These are phyloP conservation scores for Russula virescens DNA, from an alignment of 768 basidiomycete genomes.

Conservation along the genomic window DNA sequence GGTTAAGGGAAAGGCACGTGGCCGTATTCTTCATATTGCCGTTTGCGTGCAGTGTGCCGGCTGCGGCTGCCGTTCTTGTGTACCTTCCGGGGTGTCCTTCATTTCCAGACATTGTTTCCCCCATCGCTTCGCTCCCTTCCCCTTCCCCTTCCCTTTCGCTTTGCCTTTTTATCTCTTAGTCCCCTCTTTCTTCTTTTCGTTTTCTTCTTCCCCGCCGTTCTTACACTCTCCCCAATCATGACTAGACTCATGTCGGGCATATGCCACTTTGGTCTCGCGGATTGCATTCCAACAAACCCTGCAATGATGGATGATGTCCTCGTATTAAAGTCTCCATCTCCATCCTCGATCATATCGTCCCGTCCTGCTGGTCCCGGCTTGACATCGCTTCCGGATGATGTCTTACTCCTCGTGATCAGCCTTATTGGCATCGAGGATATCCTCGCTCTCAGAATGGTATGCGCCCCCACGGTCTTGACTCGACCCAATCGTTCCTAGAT, in stretches of 20 bases:
- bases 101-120: not conserved
- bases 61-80: not conserved
- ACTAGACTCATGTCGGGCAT: constrained; percentile 7
- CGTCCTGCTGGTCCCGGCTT: constrained; percentile 19
- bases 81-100: not conserved
- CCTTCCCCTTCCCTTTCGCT: not conserved
- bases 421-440: constrained; percentile 32
- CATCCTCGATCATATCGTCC: constrained; percentile 7
- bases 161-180: not conserved
- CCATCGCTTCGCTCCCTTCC: not conserved
- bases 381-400: constrained; percentile 31
- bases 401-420: constrained; percentile 32
- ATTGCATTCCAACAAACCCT: not conserved
- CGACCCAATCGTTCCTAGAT: constrained; percentile 11
- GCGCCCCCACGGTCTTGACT: constrained; percentile 17
- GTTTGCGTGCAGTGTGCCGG: not conserved
- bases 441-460: constrained; percentile 31
- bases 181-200: not conserved
- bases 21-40: not conserved
- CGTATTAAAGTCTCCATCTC: not conserved
- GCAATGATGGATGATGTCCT: not conserved
- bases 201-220: not conserved
- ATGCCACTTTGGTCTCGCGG: not conserved
- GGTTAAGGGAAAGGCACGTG: not conserved
- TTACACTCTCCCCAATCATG: not conserved